Percentiles rank a stretch among this genome's conserved stretches.
Conservation (phyloP, 805 yeast genomes). For the Wickerhamomyces queroliae region DNA sequence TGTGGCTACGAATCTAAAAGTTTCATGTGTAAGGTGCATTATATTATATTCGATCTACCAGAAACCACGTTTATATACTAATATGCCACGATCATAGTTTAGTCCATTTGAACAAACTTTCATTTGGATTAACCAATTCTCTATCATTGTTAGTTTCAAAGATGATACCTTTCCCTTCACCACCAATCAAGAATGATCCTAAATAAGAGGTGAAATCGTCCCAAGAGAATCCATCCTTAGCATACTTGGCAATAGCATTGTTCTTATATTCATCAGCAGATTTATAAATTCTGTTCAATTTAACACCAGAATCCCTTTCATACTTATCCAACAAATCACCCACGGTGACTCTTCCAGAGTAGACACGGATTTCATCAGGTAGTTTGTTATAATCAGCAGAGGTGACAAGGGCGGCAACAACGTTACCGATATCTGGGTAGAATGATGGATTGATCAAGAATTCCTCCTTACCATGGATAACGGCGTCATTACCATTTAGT, state of each 20-base stretch:
- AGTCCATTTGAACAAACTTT: conserved; percentile 38
- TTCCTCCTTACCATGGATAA: conserved; percentile 35
- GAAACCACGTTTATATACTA: no score
- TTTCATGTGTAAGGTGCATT: no score
- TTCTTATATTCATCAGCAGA: conserved; percentile 26
- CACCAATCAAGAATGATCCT: conserved; percentile 29
- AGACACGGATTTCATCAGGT: conserved; percentile 39
- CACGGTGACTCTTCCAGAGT: conserved; percentile 34
- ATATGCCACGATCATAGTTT: no score
- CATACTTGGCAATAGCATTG: conserved; percentile 23
- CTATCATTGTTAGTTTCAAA: conserved; percentile 25
- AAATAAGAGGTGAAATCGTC: conserved; percentile 34
- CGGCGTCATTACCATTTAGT: conserved; percentile 29
- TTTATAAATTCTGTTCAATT: conserved; percentile 26
- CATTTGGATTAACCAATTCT: conserved; percentile 41
- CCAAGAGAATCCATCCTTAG: conserved; percentile 23
- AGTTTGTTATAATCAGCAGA: conserved; percentile 26
- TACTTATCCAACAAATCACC: conserved; percentile 34
- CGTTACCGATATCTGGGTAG: conserved; percentile 37
- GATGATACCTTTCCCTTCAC: conserved; percentile 34
- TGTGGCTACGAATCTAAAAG: no score
- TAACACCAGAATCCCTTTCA: conserved; percentile 32
- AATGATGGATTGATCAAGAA: conserved; percentile 30
- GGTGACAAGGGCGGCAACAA: conserved; percentile 36
- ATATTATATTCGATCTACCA: no score